Conservation (phyloP, 2,329 filamentous ascomycete species). For the Reticulascus tulasneorum region DNA sequence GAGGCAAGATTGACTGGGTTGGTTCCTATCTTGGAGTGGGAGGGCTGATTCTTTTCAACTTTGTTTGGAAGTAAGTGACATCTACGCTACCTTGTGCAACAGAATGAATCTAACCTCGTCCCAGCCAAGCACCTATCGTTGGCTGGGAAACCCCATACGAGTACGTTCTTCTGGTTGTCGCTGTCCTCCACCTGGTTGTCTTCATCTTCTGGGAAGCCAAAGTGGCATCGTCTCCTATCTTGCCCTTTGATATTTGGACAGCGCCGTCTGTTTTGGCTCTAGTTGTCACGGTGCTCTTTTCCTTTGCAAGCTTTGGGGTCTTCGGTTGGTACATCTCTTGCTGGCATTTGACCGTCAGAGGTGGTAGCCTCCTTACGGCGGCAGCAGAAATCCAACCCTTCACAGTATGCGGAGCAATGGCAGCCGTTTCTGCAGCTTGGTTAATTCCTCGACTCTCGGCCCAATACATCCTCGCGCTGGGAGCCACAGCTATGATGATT, state of each 20-base stretch:
- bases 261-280: constrained; percentile 51
- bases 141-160: constrained; percentile 41
- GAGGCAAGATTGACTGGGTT: constrained; percentile 19
- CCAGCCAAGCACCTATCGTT: constrained; percentile 35
- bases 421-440: constrained; percentile 28
- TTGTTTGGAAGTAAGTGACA: constrained; percentile 49
- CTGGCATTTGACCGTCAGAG: constrained; percentile 38
- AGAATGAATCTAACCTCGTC: constrained; percentile 20
- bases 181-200: constrained; percentile 21
- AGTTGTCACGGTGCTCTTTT: constrained; percentile 48
- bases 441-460: constrained; percentile 40
- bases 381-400: constrained; percentile 33
- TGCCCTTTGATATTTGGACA: constrained; percentile 50
- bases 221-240: constrained; percentile 41
- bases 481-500: constrained; percentile 28
- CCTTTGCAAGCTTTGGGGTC: constrained; percentile 47
- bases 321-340: constrained; percentile 41
- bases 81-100: too few relatives aligned
- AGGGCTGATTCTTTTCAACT: constrained; percentile 43
- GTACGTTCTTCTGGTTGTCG: constrained; percentile 32
- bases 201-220: constrained; percentile 38
- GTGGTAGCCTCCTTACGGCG: constrained; percentile 41
- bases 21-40: constrained; percentile 34
- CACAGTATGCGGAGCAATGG: constrained; percentile 22
- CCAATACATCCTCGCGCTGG: constrained; percentile 44